Conservation (phyloP, 495 filamentous ascomycete genomes). For the Penicillium soppii region DNA sequence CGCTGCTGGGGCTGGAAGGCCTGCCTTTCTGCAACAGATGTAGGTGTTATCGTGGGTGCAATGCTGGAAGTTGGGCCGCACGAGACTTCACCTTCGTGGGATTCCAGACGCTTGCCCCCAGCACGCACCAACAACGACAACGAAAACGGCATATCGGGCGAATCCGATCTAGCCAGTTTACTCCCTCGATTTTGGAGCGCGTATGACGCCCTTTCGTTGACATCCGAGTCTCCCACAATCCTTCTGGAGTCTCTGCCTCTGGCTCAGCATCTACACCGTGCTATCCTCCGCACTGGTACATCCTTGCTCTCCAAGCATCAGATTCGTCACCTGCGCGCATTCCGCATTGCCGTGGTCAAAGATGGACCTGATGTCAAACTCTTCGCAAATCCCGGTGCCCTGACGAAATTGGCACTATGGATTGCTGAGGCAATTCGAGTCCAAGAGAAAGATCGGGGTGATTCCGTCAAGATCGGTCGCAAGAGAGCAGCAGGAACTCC, state of each 20-base stretch:
- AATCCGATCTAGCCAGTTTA: slow-evolving; percentile 39
- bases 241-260: slow-evolving; percentile 74
- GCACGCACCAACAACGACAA: slow-evolving; percentile 41
- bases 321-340: slow-evolving; percentile 85
- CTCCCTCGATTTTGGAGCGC: slow-evolving; percentile 82
- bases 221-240: slow-evolving; percentile 42
- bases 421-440: slow-evolving; percentile 89
- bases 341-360: slow-evolving; percentile 93
- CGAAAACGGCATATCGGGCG: slow-evolving; percentile 18
- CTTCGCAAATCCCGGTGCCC: slow-evolving; percentile 86
- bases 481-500: slow-evolving; percentile 63
- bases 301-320: slow-evolving; percentile 89
- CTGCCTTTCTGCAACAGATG: slow-evolving; percentile 86
- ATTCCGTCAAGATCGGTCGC: slow-evolving; percentile 63
- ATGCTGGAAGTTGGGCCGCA: slow-evolving; percentile 81
- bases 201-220: slow-evolving; percentile 74
- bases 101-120: slow-evolving; percentile 32
- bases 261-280: slow-evolving; percentile 84
- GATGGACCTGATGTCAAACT: slow-evolving; percentile 86
- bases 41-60: slow-evolving; percentile 84
- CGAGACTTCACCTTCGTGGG: slow-evolving; percentile 36
- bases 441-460: slow-evolving; percentile 76
- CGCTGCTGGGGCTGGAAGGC: slow-evolving; percentile 97
- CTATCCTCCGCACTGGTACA: slow-evolving; percentile 91
- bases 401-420: slow-evolving; percentile 93